Evolutionary conservation across 306 rosid species (phyloP).

Genomic region (Vigna radiata): DNA sequence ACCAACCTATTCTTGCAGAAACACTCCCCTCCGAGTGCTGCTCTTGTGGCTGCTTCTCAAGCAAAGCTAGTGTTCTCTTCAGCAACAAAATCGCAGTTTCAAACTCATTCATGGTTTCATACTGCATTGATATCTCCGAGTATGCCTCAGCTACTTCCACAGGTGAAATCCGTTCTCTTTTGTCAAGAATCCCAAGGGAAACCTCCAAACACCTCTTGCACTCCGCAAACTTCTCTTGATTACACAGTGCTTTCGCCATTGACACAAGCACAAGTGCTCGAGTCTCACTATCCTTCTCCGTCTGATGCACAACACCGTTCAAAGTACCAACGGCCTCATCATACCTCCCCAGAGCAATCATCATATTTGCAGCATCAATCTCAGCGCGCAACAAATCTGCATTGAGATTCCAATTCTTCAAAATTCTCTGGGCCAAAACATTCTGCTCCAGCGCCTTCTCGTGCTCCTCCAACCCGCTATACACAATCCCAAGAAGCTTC

Average conservation of each 20-base stretch:
- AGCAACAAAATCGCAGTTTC: slow-evolving; percentile 85
- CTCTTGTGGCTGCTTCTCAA: slow-evolving; percentile 90
- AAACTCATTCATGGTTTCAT: slow-evolving; percentile 89
- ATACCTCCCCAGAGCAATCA: slow-evolving; percentile 79
- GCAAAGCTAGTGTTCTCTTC: slow-evolving; percentile 73
- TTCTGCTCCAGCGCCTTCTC: slow-evolving; percentile 93
- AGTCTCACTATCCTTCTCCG: slow-evolving; percentile 76
- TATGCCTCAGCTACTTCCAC: slow-evolving; percentile 89
- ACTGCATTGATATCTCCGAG: slow-evolving; percentile 87
- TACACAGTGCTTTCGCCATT: slow-evolving; percentile 84
- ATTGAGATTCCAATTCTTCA: slow-evolving; percentile 84
- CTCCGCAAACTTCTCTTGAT: slow-evolving; percentile 75
- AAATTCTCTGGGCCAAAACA: slow-evolving; percentile 69
- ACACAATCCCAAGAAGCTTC: slow-evolving; percentile 82
- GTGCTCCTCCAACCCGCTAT: slow-evolving; percentile 86
- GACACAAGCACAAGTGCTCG: slow-evolving; percentile 81
- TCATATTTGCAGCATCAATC: slow-evolving; percentile 90
- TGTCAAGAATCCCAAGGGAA: slow-evolving; percentile 81
- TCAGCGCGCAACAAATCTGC: slow-evolving; percentile 80
- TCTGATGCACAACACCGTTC: slow-evolving; percentile 65
- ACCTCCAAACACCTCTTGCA: slow-evolving; percentile 77
- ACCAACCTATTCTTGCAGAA: slow-evolving; percentile 93
- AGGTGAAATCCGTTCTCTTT: slow-evolving; percentile 63
- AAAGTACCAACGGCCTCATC: slow-evolving; percentile 81
- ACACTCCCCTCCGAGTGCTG: slow-evolving; percentile 91